Evolutionary conservation across 2,329 filamentous ascomycete genomes (phyloP).

Genomic region (Lecanicillium sp.): DNA sequence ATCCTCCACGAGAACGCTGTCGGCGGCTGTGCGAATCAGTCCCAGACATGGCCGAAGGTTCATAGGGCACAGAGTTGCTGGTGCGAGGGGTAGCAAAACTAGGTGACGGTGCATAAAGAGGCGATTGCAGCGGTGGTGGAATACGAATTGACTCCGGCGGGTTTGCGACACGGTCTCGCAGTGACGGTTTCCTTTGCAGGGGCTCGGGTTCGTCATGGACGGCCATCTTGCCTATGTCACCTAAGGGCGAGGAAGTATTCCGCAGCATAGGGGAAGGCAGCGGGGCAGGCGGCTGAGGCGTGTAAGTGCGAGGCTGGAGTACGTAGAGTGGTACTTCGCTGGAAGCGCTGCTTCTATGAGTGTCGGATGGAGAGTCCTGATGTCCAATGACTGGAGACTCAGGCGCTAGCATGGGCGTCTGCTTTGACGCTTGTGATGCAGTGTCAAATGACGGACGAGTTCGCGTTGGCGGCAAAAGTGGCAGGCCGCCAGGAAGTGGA

Average conservation of each 20-base stretch:
- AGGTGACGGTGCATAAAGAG: slow-evolving; percentile 19
- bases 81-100: slow-evolving; percentile 23
- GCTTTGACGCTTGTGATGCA: slow-evolving; percentile 4
- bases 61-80: slow-evolving; percentile 3
- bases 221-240: not conserved
- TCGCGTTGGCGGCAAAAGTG: slow-evolving; percentile 5
- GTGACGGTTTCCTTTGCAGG: slow-evolving; percentile 34
- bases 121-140: slow-evolving; percentile 26
- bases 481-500: slow-evolving; percentile 7
- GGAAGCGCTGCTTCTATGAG: not conserved
- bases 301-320: slow-evolving; percentile 51
- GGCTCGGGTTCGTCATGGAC: slow-evolving; percentile 13
- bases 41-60: slow-evolving; percentile 16
- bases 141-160: slow-evolving; percentile 48
- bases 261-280: slow-evolving; percentile 37
- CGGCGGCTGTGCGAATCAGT: slow-evolving; percentile 25
- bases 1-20: slow-evolving; percentile 12
- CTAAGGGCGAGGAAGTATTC: slow-evolving; percentile 11
- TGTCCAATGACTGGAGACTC: slow-evolving; percentile 1
- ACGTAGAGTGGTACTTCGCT: slow-evolving; percentile 39
- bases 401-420: not conserved
- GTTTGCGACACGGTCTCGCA: slow-evolving; percentile 44
- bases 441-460: not conserved
- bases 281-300: slow-evolving; percentile 41
- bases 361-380: not conserved